phyloP scores from a whole-genome alignment of 129 eudicot species.

The Ambrosia trifida region DNA sequence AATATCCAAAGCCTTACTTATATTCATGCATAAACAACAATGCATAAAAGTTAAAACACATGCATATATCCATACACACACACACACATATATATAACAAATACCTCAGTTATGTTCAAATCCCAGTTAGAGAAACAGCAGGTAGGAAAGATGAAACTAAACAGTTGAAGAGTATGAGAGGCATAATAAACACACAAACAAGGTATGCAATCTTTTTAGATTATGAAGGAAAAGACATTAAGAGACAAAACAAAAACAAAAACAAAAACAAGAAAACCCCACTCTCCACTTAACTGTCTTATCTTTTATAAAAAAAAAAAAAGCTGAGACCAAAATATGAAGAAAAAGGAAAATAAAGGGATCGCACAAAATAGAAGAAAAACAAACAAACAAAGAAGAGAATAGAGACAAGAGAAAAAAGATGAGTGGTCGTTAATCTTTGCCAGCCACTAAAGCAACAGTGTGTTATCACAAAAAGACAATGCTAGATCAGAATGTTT shows the following conservation, averaged over 20 bases:
- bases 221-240: slow-evolving; percentile 12
- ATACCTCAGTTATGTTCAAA: slow-evolving; percentile 24
- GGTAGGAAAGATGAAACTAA: slow-evolving; percentile 25
- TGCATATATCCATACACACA: no score
- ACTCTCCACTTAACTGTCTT: slow-evolving; percentile 38
- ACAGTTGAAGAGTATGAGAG: slow-evolving; percentile 33
- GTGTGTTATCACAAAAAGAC: slow-evolving; percentile 65
- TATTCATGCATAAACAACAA: no score
- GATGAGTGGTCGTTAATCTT: slow-evolving; percentile 80
- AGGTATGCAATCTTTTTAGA: slow-evolving; percentile 31
- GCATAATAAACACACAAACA: slow-evolving; percentile 21
- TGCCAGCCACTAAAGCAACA: slow-evolving; percentile 81
- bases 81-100: background rate
- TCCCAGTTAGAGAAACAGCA: slow-evolving; percentile 19
- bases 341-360: slow-evolving; percentile 21
- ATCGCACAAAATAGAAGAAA: slow-evolving; percentile 35
- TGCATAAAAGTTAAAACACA: no score
- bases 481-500: slow-evolving; percentile 57
- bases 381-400: slow-evolving; percentile 21
- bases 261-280: slow-evolving; percentile 38
- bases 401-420: slow-evolving; percentile 38
- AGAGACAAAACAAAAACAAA: slow-evolving; percentile 33
- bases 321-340: slow-evolving; percentile 14
- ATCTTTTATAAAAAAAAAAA: slow-evolving; percentile 17
- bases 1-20: no score